Evolutionary conservation across 192 early-diverging fungal genomes (phyloP).

Genomic region (Funneliformis mosseae): DNA sequence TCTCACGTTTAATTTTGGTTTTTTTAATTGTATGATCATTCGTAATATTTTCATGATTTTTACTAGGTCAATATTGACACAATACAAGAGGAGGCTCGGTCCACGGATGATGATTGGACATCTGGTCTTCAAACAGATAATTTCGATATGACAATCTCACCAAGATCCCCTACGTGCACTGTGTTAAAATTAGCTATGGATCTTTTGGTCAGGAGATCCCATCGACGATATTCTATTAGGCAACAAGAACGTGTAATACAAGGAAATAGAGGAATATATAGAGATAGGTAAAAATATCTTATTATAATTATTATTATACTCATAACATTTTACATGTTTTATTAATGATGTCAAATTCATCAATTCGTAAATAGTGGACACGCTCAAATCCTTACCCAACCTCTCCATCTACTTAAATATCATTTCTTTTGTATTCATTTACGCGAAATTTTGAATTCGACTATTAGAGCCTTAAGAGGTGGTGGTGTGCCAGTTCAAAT

Average conservation of each 20-base stretch:
- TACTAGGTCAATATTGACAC: slow-evolving; percentile 17
- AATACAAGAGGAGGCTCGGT: background rate
- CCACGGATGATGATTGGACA: background rate
- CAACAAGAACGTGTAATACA: slow-evolving; percentile 21
- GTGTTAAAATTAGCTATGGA: slow-evolving; percentile 32
- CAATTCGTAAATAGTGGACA: background rate
- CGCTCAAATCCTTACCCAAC: slow-evolving; percentile 11
- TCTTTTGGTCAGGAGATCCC: slow-evolving; percentile 17
- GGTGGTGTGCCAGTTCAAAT: slow-evolving; percentile 29
- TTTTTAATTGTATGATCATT: background rate
- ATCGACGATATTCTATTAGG: slow-evolving; percentile 10
- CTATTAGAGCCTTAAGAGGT: background rate
- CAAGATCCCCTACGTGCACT: slow-evolving; percentile 24
- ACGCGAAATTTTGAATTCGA: slow-evolving; percentile 15
- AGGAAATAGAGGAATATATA: background rate
- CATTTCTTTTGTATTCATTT: slow-evolving; percentile 32
- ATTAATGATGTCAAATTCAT: background rate
- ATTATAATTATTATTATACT: background rate
- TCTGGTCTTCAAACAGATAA: background rate
- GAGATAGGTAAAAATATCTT: background rate
- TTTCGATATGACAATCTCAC: slow-evolving; percentile 9
- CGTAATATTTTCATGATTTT: background rate
- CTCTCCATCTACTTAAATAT: slow-evolving; percentile 32
- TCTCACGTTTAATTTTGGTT: background rate
- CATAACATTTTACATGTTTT: background rate